phyloP scores from a whole-genome alignment of 352 stramenopile species.

The Phytopythium mirpurense region DNA sequence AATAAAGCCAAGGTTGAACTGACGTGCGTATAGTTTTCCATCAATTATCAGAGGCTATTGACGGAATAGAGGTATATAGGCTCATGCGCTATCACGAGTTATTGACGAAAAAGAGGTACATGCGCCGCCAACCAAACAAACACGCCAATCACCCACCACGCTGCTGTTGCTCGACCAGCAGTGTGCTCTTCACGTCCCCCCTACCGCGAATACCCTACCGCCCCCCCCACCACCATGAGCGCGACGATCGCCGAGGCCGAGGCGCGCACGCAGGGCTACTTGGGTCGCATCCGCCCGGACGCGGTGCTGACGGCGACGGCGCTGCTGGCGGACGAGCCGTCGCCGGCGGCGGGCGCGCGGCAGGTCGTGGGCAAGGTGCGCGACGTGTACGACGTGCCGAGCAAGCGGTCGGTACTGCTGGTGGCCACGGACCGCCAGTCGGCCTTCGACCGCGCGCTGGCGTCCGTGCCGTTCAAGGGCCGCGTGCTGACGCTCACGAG shows the following conservation, averaged over 20 bases:
- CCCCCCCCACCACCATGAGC: slow-evolving; percentile 29
- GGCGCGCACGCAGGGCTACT: slow-evolving; percentile 64
- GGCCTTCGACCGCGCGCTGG: slow-evolving; percentile 97
- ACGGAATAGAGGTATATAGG: too few relatives aligned
- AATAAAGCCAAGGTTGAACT: too few relatives aligned
- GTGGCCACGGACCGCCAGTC: slow-evolving; percentile 98
- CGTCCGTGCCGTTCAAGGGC: slow-evolving; percentile 96
- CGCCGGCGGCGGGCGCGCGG: slow-evolving; percentile 34
- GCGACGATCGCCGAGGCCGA: slow-evolving; percentile 36
- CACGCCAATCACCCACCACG: too few relatives aligned
- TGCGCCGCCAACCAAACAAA: too few relatives aligned
- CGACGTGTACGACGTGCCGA: slow-evolving; percentile 88
- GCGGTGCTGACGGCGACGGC: slow-evolving; percentile 49
- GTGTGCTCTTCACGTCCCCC: too few relatives aligned
- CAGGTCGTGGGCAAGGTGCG: slow-evolving; percentile 87
- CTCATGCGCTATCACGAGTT: too few relatives aligned
- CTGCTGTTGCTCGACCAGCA: too few relatives aligned
- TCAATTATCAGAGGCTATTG: too few relatives aligned
- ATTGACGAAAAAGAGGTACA: too few relatives aligned
- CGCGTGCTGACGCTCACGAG: slow-evolving; percentile 96
- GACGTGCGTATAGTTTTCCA: too few relatives aligned
- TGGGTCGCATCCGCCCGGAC: slow-evolving; percentile 44
- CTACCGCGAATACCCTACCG: too few relatives aligned
- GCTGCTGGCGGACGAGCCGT: slow-evolving; percentile 27
- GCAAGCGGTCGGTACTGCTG: slow-evolving; percentile 83